phyloP scores from a whole-genome alignment of 352 stramenopile species.

The Globisporangium canariense region DNA sequence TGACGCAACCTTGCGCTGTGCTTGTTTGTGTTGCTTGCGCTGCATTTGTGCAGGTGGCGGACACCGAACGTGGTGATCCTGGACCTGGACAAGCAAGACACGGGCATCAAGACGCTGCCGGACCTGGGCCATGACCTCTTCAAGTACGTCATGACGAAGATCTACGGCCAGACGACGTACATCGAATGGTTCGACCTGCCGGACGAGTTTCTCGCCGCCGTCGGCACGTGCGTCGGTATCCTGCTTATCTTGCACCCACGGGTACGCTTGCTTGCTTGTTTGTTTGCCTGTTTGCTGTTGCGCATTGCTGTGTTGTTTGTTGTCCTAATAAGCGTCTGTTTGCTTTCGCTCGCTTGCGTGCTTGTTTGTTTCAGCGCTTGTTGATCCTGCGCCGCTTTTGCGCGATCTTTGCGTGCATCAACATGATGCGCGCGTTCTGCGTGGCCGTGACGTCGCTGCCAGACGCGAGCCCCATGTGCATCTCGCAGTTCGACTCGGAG shows the following conservation, averaged over 20 bases:
- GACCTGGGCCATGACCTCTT: conserved; percentile 86
- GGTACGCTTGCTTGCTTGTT: conserved; percentile 33
- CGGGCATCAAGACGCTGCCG: conserved; percentile 71
- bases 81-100: conserved; percentile 53
- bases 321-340: neutral
- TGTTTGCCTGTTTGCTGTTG: neutral
- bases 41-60: conserved; percentile 37
- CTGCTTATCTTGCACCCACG: conserved; percentile 75
- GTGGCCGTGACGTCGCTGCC: conserved; percentile 83
- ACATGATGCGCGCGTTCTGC: conserved; percentile 81
- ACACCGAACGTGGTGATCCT: conserved; percentile 85
- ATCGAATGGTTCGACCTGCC: conserved; percentile 87
- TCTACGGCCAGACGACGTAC: conserved; percentile 72
- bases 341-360: conserved; percentile 4
- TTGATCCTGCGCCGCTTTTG: conserved; percentile 84
- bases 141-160: conserved; percentile 84
- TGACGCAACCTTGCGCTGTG: neutral
- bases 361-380: conserved; percentile 43
- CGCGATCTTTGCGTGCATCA: conserved; percentile 86
- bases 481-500: conserved; percentile 73
- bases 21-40: neutral
- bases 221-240: conserved; percentile 62
- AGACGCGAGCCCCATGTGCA: conserved; percentile 82
- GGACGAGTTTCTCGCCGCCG: conserved; percentile 77
- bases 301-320: neutral